phyloP scores from a whole-genome alignment of 1,284 basidiomycete species.

The Cutaneotrichosporon cutaneum region DNA sequence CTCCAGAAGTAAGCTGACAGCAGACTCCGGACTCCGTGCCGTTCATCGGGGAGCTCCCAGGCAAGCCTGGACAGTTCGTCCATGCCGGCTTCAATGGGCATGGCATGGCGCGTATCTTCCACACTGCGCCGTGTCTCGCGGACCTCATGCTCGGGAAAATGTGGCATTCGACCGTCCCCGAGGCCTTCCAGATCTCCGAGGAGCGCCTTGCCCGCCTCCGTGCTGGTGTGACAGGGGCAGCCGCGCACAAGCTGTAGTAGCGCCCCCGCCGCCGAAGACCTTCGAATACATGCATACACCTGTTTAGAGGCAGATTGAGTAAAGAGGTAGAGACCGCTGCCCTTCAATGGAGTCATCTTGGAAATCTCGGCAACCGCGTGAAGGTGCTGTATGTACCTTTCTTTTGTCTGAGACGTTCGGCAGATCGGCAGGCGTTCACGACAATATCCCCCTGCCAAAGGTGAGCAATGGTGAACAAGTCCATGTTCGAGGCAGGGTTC shows the following conservation, averaged over 20 bases:
- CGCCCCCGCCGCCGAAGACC: no score
- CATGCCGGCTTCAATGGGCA: constrained; percentile 46
- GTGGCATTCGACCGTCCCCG: constrained; percentile 38
- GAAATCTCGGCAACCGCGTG: no score
- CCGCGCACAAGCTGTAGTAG: not conserved
- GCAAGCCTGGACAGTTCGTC: constrained; percentile 38
- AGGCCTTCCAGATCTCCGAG: constrained; percentile 32
- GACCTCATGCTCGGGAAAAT: constrained; percentile 25
- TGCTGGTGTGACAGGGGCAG: not conserved
- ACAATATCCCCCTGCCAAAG: no score
- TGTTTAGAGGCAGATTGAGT: no score
- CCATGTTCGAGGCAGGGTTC: no score
- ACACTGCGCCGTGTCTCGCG: constrained; percentile 42
- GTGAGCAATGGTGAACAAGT: no score
- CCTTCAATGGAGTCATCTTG: no score
- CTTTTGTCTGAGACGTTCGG: no score
- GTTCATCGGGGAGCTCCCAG: constrained; percentile 39
- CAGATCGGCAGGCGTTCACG: no score
- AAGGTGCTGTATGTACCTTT: no score
- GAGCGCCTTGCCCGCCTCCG: constrained; percentile 32
- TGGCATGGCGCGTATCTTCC: constrained; percentile 48
- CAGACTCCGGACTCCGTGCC: constrained; percentile 41
- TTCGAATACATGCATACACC: no score
- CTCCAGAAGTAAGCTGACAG: not conserved
- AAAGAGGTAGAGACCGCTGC: no score